Percentiles rank a stretch among this genome's conserved stretches.
These are phyloP conservation scores for Fusarium algeriense DNA, from an alignment of 2,329 filamentous ascomycete genomes.

Conservation along the genomic window DNA sequence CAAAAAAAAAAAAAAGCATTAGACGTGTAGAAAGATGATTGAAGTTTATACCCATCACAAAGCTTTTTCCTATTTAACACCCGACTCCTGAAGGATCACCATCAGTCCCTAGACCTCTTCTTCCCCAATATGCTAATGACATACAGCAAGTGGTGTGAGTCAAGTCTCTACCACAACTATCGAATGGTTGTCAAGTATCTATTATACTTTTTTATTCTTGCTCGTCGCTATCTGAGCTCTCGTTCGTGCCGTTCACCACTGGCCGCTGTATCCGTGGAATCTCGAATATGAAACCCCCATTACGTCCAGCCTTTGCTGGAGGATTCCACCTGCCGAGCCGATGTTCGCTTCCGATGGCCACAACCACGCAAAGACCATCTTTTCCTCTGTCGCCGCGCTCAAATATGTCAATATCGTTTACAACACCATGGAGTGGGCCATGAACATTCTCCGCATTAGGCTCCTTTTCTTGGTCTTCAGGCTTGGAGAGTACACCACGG, in stretches of 20 bases:
- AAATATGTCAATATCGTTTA: slow-evolving; percentile 90
- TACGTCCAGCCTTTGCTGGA: slow-evolving; percentile 70
- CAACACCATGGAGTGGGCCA: slow-evolving; percentile 73
- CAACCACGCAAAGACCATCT: slow-evolving; percentile 84
- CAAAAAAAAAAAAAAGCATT: not conserved
- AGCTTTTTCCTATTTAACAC: slow-evolving; percentile 18
- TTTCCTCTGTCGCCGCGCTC: slow-evolving; percentile 83
- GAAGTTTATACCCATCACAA: slow-evolving; percentile 33
- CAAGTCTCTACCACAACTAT: slow-evolving; percentile 41
- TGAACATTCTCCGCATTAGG: slow-evolving; percentile 49
- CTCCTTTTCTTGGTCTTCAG: slow-evolving; percentile 34
- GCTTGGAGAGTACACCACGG: slow-evolving; percentile 73
- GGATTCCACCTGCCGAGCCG: slow-evolving; percentile 86
- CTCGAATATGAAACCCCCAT: slow-evolving; percentile 90
- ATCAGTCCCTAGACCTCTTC: slow-evolving; percentile 6
- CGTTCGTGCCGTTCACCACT: slow-evolving; percentile 52
- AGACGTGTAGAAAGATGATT: slow-evolving; percentile 29
- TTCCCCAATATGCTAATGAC: slow-evolving; percentile 25
- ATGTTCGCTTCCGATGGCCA: slow-evolving; percentile 88
- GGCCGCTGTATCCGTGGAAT: slow-evolving; percentile 66
- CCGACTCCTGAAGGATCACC: slow-evolving; percentile 26
- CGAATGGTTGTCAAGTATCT: slow-evolving; percentile 39
- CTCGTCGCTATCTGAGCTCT: slow-evolving; percentile 39
- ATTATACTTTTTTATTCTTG: slow-evolving; percentile 45
- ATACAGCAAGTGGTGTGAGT: slow-evolving; percentile 28